These are phyloP conservation scores for Amanita thiersii DNA, from an alignment of 768 basidiomycete species.

Conservation along the genomic window DNA sequence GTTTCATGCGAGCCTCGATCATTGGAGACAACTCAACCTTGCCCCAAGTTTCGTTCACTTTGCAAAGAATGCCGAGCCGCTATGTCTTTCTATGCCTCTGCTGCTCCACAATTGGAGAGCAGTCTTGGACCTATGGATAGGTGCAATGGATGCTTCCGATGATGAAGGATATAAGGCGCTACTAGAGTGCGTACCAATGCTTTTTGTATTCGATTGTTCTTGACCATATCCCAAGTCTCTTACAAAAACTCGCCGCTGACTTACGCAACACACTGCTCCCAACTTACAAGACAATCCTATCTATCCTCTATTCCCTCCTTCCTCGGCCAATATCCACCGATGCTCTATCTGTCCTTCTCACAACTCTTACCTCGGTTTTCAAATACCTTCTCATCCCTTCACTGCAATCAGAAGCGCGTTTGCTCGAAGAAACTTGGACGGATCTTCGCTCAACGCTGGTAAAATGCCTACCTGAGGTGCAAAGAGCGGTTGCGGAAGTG, in stretches of 20 bases:
- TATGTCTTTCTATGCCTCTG: constrained; percentile 72
- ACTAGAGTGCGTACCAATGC: constrained; percentile 52
- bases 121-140: constrained; percentile 57
- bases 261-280: constrained; percentile 71
- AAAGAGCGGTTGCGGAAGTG: constrained; percentile 75
- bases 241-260: constrained; percentile 75
- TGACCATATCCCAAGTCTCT: constrained; percentile 39
- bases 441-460: constrained; percentile 41
- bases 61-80: constrained; percentile 46
- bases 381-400: constrained; percentile 66
- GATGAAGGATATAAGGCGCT: constrained; percentile 67
- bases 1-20: constrained; percentile 64
- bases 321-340: constrained; percentile 50
- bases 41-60: constrained; percentile 69
- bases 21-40: constrained; percentile 78
- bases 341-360: constrained; percentile 54
- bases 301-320: constrained; percentile 48
- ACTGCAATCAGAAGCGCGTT: constrained; percentile 30
- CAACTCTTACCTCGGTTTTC: constrained; percentile 63
- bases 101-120: constrained; percentile 75
- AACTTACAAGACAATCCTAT: constrained; percentile 46
- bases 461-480: constrained; percentile 62
- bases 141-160: constrained; percentile 47
- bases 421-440: constrained; percentile 56
- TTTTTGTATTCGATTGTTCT: constrained; percentile 1